phyloP scores from a whole-genome alignment of 2,329 filamentous ascomycete species.

The Cephalotrichum gorgonifer region DNA sequence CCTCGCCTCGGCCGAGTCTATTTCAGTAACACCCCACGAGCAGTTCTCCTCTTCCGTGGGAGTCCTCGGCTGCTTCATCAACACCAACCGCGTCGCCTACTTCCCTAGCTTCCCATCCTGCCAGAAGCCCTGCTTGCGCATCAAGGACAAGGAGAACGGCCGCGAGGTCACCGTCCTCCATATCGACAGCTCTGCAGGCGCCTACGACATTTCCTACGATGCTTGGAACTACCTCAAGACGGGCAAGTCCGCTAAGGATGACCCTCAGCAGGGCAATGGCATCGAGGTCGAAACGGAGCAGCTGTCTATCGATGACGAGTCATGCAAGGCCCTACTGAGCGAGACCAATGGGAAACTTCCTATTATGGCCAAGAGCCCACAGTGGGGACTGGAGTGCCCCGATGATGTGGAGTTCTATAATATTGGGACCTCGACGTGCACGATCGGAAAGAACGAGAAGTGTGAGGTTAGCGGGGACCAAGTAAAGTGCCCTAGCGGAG shows the following conservation, averaged over 20 bases:
- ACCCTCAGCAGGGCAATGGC: background rate
- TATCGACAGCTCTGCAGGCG: conserved; percentile 21
- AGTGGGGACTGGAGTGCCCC: too few relatives aligned
- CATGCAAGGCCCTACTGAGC: background rate
- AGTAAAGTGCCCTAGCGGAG: too few relatives aligned
- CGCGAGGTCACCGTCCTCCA: conserved; percentile 15
- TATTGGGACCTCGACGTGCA: too few relatives aligned
- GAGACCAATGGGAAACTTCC: too few relatives aligned
- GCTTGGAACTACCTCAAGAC: conserved; percentile 13
- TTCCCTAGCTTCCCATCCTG: conserved; percentile 36
- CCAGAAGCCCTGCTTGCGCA: conserved; percentile 31
- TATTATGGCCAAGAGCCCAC: too few relatives aligned
- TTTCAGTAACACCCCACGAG: conserved; percentile 32
- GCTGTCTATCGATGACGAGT: background rate
- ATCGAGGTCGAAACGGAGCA: background rate
- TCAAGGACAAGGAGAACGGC: conserved; percentile 8
- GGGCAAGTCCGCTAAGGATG: too few relatives aligned
- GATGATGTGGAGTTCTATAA: too few relatives aligned
- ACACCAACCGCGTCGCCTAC: conserved; percentile 42
- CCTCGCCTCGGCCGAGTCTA: background rate
- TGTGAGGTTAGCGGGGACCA: too few relatives aligned
- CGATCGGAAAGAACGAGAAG: too few relatives aligned
- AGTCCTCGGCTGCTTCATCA: conserved; percentile 40
- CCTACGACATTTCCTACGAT: conserved; percentile 40
- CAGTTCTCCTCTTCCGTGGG: conserved; percentile 37